Evolutionary conservation across 108 stramenopile species (phyloP).

Genomic region (Nannochloropsis gaditana): DNA sequence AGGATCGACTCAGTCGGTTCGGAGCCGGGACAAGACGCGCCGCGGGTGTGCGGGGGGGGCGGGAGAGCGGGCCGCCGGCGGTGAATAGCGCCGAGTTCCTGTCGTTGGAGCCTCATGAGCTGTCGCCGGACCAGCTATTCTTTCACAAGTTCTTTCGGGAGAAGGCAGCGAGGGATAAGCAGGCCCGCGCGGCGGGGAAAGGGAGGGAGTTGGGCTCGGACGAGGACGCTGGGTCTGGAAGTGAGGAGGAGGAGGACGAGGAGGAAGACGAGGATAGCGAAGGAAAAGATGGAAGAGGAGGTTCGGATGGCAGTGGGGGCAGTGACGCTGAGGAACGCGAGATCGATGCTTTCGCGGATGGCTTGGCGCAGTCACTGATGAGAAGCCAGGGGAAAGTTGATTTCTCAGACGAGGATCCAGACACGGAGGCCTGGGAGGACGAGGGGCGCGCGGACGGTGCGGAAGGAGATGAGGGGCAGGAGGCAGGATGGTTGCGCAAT

Average conservation of each 20-base stretch:
- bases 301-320: conserved; percentile 54
- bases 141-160: conserved; percentile 77
- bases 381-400: conserved; percentile 65
- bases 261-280: neutral
- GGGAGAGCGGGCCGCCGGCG: conserved; percentile 32
- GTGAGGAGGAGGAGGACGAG: neutral
- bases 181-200: conserved; percentile 63
- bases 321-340: conserved; percentile 52
- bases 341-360: conserved; percentile 79
- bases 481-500: conserved; percentile 19
- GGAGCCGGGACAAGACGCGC: neutral
- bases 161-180: conserved; percentile 71
- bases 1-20: conserved; percentile 52
- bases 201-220: conserved; percentile 38
- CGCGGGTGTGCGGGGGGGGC: neutral
- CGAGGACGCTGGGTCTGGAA: neutral
- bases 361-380: conserved; percentile 79
- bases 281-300: neutral
- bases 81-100: conserved; percentile 72
- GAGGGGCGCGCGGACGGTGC: conserved; percentile 46
- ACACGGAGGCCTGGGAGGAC: conserved; percentile 80
- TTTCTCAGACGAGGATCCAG: conserved; percentile 82
- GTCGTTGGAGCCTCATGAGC: conserved; percentile 43
- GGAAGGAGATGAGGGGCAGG: neutral
- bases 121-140: conserved; percentile 75